These are phyloP conservation scores for Citrus sinensis DNA, from an alignment of 345 rosid genomes.

Conservation along the genomic window DNA sequence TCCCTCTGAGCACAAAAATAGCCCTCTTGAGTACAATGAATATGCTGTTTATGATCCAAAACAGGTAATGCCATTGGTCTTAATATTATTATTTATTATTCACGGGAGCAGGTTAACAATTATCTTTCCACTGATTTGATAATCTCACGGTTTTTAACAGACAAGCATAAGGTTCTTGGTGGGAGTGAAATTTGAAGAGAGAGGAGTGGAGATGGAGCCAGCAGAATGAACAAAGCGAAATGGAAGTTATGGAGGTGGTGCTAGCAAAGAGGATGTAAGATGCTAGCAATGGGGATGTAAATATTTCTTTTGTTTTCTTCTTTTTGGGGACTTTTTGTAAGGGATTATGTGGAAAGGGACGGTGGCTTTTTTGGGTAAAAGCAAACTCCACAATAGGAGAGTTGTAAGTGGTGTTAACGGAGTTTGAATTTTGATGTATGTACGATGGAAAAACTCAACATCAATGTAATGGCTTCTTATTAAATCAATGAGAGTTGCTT, in stretches of 20 bases:
- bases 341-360: background rate
- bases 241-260: background rate
- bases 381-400: no score
- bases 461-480: no score
- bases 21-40: conserved; percentile 75
- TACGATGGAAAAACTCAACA: no score
- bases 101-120: background rate
- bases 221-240: conserved; percentile 16
- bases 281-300: background rate
- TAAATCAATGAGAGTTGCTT: no score
- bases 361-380: no score
- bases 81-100: no score
- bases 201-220: conserved; percentile 27
- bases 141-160: conserved; percentile 23
- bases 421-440: background rate
- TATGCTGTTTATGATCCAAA: conserved; percentile 75
- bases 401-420: no score
- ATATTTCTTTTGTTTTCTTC: background rate
- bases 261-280: background rate
- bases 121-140: background rate
- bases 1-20: conserved; percentile 54
- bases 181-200: conserved; percentile 68
- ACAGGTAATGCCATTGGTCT: conserved; percentile 37
- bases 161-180: conserved; percentile 66
- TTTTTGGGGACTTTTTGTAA: background rate